phyloP scores from a whole-genome alignment of 768 basidiomycete species.

The Termitomyces sp. region DNA sequence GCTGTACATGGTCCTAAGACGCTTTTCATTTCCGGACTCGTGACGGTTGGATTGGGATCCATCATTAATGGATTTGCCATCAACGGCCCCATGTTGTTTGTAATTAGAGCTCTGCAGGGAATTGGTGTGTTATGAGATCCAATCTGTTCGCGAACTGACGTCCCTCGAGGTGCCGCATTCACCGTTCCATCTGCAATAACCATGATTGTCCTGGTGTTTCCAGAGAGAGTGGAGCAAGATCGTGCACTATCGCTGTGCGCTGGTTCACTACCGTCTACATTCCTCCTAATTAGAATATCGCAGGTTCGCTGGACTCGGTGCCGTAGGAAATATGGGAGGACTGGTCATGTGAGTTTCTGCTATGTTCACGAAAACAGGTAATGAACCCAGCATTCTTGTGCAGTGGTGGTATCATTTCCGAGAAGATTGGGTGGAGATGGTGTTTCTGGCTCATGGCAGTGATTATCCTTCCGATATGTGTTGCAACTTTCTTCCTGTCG shows the following conservation, averaged over 20 bases:
- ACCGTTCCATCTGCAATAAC: slow-evolving; percentile 41
- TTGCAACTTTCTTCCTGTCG: slow-evolving; percentile 22
- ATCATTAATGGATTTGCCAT: slow-evolving; percentile 35
- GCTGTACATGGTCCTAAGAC: slow-evolving; percentile 29
- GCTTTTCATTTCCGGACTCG: slow-evolving; percentile 35
- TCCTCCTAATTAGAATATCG: slow-evolving; percentile 11
- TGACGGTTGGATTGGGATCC: slow-evolving; percentile 32
- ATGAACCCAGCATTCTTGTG: slow-evolving; percentile 10
- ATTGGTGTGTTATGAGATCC: slow-evolving; percentile 22
- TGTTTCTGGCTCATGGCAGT: slow-evolving; percentile 41
- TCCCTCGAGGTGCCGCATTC: slow-evolving; percentile 18
- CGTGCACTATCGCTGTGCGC: slow-evolving; percentile 29
- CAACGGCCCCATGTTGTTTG: slow-evolving; percentile 38
- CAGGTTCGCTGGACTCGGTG: slow-evolving; percentile 40
- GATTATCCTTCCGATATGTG: slow-evolving; percentile 25
- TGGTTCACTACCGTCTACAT: too few relatives aligned
- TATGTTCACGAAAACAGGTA: neutral
- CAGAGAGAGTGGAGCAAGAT: slow-evolving; percentile 37
- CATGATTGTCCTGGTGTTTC: slow-evolving; percentile 42
- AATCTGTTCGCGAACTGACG: neutral
- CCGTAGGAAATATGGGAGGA: slow-evolving; percentile 26
- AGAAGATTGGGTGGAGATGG: slow-evolving; percentile 36
- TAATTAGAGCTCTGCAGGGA: slow-evolving; percentile 43
- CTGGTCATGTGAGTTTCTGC: slow-evolving; percentile 7
- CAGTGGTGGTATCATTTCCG: slow-evolving; percentile 36